These are phyloP conservation scores for Bacidia rubella DNA, from an alignment of 495 filamentous ascomycete species.

Conservation along the genomic window DNA sequence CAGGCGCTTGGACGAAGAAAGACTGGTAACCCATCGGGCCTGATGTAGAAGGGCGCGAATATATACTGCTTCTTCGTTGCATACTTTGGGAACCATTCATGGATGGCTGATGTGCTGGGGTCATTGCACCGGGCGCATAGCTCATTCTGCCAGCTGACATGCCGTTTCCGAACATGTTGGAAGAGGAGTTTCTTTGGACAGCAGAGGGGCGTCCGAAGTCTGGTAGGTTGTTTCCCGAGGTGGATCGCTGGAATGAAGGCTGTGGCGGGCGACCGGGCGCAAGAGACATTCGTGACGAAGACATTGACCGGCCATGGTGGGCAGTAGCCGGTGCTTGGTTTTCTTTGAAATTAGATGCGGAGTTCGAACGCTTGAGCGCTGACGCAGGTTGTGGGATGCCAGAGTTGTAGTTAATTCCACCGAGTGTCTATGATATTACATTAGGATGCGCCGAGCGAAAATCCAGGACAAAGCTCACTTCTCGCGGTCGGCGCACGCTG, in stretches of 20 bases:
- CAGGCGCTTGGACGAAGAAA: constrained; percentile 78
- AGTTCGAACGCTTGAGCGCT: constrained; percentile 87
- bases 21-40: constrained; percentile 62
- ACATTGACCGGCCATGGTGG: constrained; percentile 63
- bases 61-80: constrained; percentile 79
- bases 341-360: constrained; percentile 55
- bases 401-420: constrained; percentile 60
- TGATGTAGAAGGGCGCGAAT: constrained; percentile 49
- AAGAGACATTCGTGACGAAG: constrained; percentile 75
- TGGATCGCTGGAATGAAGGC: constrained; percentile 70
- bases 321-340: constrained; percentile 50
- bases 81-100: constrained; percentile 29
- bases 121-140: constrained; percentile 49
- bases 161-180: constrained; percentile 47
- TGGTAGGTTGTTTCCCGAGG: constrained; percentile 59
- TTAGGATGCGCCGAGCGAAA: neutral
- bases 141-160: constrained; percentile 27
- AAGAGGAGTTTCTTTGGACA: constrained; percentile 72
- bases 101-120: constrained; percentile 26
- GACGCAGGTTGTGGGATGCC: constrained; percentile 83
- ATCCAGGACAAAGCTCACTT: constrained; percentile 35
- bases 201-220: constrained; percentile 64
- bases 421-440: constrained; percentile 50
- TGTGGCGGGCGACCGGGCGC: constrained; percentile 67
- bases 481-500: constrained; percentile 59